Evolutionary conservation across 345 rosid species (phyloP), one percentile per base, ranked within the genome.

Genomic region (Camelina neglecta): DNA sequence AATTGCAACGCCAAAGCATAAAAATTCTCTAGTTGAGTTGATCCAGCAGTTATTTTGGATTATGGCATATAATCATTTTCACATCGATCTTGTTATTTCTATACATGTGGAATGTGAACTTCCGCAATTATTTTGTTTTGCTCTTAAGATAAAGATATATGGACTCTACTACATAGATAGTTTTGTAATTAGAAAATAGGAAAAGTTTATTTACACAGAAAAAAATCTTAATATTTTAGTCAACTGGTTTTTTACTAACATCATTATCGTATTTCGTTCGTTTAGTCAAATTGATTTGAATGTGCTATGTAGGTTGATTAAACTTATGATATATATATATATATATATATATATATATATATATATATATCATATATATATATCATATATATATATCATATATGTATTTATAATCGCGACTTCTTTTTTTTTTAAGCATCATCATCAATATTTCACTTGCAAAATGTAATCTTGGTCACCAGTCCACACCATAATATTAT

Each of bases 11-110:
- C 63, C 33, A 48, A 72, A 66, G 7, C 35, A 59, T 49, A 29
- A 10, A 53, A 59, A 12, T 53, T 51, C 36, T 72, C 15, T 47
- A 11, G 7, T 48, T 77, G 26, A 16, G 66, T 56, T 41, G 53
- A 71, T 58, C 66, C 39, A 39, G 67, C 81, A 48, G 76, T 64
- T 47, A 24, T 65, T 50, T 77, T 71, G 61, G 72, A 77, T 57
- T 77, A 64, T 71, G 38, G 54, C 60, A 38, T 65, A 3, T 65
- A 3, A 38, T 31, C 55, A 65, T 65, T 71, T 76, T 77, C 76
- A 71, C 80, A 77, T 71, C n/a, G 18, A 48, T 48, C 64, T 33
- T 21, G 48, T 72, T 72, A 33, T 67, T 66, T 68, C 3, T 58
- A 24, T 56, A 18, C 18, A 23, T 2, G 68, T 44, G 38, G 60